phyloP scores from a whole-genome alignment of 352 stramenopile genomes.

The Blastocystis hominis region DNA sequence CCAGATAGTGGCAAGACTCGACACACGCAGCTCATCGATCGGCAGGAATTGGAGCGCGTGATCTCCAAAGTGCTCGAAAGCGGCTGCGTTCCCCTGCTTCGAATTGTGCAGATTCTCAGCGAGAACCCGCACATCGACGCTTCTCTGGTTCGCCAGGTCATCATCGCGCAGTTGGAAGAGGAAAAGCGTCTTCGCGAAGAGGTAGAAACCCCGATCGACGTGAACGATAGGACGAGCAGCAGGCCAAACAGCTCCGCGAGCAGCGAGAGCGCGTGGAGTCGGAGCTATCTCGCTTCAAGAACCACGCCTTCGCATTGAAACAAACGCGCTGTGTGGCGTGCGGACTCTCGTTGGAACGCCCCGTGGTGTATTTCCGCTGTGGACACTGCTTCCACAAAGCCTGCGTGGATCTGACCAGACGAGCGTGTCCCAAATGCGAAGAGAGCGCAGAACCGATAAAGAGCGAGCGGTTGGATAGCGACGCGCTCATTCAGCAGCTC shows the following conservation, averaged over 20 bases:
- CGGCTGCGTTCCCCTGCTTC: not conserved
- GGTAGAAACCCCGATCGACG: not conserved
- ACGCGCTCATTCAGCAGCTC: not conserved
- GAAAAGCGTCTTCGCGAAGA: not conserved
- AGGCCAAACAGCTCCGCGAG: not conserved
- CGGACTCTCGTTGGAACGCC: conserved; percentile 76
- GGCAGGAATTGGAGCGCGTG: conserved; percentile 4
- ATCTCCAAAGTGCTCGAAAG: not conserved
- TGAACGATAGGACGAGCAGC: not conserved
- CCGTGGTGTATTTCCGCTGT: conserved; percentile 79
- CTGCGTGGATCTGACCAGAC: not conserved
- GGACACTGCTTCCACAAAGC: conserved; percentile 74
- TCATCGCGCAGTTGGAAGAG: not conserved
- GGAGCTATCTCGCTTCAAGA: not conserved
- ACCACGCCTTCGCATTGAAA: conserved; percentile 67
- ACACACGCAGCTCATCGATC: conserved; percentile 61
- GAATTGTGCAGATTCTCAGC: conserved; percentile 12
- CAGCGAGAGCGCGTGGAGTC: not conserved
- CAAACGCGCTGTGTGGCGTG: conserved; percentile 76
- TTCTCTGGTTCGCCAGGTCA: not conserved
- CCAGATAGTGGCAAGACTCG: too few relatives aligned
- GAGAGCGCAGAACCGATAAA: not conserved
- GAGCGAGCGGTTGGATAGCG: not conserved
- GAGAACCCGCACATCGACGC: not conserved
- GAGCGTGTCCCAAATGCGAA: conserved; percentile 3